These are phyloP conservation scores for Diplocarpon rosae DNA, from an alignment of 2,329 filamentous ascomycete species.

Conservation along the genomic window DNA sequence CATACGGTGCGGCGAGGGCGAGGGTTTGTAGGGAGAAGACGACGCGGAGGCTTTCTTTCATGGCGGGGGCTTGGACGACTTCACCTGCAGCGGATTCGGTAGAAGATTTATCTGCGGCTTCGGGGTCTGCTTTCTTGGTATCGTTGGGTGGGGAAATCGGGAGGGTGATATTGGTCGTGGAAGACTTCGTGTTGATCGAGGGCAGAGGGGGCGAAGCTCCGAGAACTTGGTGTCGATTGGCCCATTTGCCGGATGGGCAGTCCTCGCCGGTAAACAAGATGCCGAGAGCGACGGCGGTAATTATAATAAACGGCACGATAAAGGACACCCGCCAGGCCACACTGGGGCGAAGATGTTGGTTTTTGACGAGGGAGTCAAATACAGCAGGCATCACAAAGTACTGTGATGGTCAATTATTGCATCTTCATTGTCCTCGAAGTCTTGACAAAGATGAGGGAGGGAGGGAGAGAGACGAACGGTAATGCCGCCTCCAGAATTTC, in stretches of 20 bases:
- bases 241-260: conserved; percentile 74
- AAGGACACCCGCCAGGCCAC: conserved; percentile 78
- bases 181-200: conserved; percentile 31
- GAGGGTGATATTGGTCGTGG: conserved; percentile 30
- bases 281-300: conserved; percentile 51
- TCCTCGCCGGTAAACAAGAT: conserved; percentile 70
- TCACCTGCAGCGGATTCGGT: conserved; percentile 45
- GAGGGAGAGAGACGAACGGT: conserved; percentile 33
- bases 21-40: conserved; percentile 40
- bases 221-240: conserved; percentile 42
- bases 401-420: background rate
- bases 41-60: conserved; percentile 36
- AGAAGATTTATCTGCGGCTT: conserved; percentile 34
- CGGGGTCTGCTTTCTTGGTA: conserved; percentile 26
- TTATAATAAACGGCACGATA: conserved; percentile 70
- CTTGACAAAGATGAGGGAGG: background rate
- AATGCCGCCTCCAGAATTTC: conserved; percentile 79
- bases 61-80: conserved; percentile 43
- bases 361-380: conserved; percentile 60
- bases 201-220: conserved; percentile 12
- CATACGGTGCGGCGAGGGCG: conserved; percentile 44
- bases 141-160: too few relatives aligned
- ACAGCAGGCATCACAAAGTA: conserved; percentile 92
- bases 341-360: conserved; percentile 49
- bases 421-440: background rate